Base-by-base conservation (phyloP, 1,284 basidiomycete genomes). In the Vanrija sp. region DNA sequence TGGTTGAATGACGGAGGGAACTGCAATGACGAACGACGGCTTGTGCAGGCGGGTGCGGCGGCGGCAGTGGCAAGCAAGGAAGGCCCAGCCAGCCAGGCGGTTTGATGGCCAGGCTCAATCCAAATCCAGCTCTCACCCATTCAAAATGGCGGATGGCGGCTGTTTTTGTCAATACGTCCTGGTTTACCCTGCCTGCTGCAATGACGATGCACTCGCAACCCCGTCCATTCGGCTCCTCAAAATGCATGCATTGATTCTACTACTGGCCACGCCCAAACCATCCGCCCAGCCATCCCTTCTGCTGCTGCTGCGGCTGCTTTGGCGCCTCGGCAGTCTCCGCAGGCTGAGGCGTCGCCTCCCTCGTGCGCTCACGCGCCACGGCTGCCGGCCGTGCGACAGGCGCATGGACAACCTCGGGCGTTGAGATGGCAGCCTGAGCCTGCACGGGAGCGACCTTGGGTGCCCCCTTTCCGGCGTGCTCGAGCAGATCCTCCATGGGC, bases 401-500 rank as follows among this genome's bases (percentile, higher is more conserved):
- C 1, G 29, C 54, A 18, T 21, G 29, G 3, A 43, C 49, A 23
- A 52, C 42, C 49, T 48, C 46, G 4, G 55, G 54, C 49, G 63
- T 58, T 4, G 23, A 43, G 3, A 49, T 51, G 43, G 50, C 52
- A 7, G 34, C 26, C 47, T 54, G 46, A 14, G 38, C 46, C 53
- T 46, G 47, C 21, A 44, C 43, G 3, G 59, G 54, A 16, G 55
- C 60, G 8, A 61, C 60, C 50, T 59, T 63, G 29, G 57, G 61
- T 43, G 55, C 38, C 12, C 57, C 50, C 75, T 84, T 86, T 1
- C 90, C 90, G 5, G 86, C 88, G 7, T 85, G 79, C 54, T 81
- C 82, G 65, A 85, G 78, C 52, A 95, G 76, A 48, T 83, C 79
- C 45, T 90, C 88, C 83, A 93, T 86, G 66, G 89, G 88, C 54